phyloP scores from a whole-genome alignment of 1,284 basidiomycete genomes.

The Fomitopsis schrenkii region DNA sequence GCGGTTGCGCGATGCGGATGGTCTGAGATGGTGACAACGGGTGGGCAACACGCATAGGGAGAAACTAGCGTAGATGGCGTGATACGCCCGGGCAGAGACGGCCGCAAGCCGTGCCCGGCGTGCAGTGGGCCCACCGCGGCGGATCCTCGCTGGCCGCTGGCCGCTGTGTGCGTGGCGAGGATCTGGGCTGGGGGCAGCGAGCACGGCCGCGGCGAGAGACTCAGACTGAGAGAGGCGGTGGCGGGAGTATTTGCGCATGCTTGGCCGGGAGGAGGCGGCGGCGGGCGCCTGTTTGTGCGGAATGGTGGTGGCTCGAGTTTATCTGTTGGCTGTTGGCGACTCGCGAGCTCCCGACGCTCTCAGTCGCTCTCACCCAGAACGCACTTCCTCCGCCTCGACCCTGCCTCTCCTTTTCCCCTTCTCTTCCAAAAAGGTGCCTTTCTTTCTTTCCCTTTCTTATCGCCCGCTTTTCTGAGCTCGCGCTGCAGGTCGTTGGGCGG shows the following conservation, averaged over 20 bases:
- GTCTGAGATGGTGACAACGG: background rate
- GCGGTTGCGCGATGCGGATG: no score
- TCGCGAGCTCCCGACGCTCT: background rate
- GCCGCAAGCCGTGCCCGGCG: background rate
- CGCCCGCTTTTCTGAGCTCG: background rate
- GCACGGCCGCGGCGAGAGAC: background rate
- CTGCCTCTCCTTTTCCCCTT: background rate
- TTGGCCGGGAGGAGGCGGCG: background rate
- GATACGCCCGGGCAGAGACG: background rate
- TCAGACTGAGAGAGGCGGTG: background rate
- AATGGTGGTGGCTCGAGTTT: background rate
- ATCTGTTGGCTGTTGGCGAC: constrained; percentile 1
- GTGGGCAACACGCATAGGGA: background rate
- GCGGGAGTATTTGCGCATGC: constrained; percentile 1
- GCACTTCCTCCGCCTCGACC: background rate
- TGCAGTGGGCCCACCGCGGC: background rate
- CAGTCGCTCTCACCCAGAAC: background rate
- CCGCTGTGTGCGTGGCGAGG: background rate
- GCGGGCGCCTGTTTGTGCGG: background rate
- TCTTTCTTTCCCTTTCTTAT: background rate
- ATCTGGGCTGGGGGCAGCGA: background rate
- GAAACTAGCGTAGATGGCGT: constrained; percentile 1
- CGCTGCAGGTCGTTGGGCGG: background rate
- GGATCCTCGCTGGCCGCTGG: background rate
- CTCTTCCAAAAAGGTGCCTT: constrained; percentile 1